These are phyloP conservation scores for Pontederia paniculata DNA, from an alignment of 176 grass and related monocot genomes.

Conservation along the genomic window DNA sequence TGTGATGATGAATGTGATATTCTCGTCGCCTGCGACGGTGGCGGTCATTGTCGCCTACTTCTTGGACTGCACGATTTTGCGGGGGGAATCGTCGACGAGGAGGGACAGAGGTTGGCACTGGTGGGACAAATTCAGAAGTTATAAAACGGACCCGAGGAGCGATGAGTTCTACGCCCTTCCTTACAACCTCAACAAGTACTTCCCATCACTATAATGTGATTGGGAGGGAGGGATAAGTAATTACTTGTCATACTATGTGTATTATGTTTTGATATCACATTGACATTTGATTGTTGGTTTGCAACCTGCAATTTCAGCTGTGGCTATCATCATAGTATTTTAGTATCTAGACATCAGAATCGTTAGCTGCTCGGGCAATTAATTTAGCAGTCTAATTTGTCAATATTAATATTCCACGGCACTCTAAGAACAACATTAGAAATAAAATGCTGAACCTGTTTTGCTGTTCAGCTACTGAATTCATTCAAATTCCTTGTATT, in stretches of 20 bases:
- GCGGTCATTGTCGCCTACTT: conserved; percentile 73
- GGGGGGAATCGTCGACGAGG: conserved; percentile 36
- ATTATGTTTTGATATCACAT: too few species aligned
- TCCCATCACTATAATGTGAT: conserved; percentile 59
- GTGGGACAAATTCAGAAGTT: conserved; percentile 72
- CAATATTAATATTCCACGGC: too few species aligned
- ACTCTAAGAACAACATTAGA: too few species aligned
- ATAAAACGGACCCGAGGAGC: conserved; percentile 40
- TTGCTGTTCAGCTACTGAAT: too few species aligned
- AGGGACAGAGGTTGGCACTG: conserved; percentile 72
- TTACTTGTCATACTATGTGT: not conserved
- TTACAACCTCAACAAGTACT: conserved; percentile 76
- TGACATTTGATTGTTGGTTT: too few species aligned
- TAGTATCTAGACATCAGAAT: too few species aligned
- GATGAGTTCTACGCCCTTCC: conserved; percentile 91
- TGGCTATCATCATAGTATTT: too few species aligned
- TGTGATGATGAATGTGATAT: conserved; percentile 82
- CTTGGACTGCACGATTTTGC: conserved; percentile 55
- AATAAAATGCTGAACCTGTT: too few species aligned
- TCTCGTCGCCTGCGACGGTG: conserved; percentile 79
- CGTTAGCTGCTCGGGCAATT: too few species aligned
- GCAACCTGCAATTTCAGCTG: too few species aligned
- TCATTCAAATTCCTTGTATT: too few species aligned
- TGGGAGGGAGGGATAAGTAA: not conserved
- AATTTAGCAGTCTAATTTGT: too few species aligned